Percentiles rank a stretch among this genome's conserved stretches.
Evolutionary conservation across 805 yeast species (phyloP).

Genomic region (Hanseniaspora nectarophila): DNA sequence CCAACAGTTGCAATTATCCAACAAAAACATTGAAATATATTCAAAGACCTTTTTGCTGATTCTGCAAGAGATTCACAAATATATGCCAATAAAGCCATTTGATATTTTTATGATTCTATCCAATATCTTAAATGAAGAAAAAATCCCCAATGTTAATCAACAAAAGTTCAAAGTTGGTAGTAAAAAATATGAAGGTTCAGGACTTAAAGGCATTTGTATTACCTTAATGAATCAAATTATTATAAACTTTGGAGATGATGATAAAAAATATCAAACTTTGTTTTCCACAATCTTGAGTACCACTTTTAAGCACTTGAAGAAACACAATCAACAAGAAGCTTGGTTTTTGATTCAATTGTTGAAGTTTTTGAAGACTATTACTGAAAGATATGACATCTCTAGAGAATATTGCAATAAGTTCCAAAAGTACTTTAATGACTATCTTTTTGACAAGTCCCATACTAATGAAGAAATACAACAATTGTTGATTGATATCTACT

Average conservation of each 20-base stretch:
- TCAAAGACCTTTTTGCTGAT: constrained; percentile 8
- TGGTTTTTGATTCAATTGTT: constrained; percentile 23
- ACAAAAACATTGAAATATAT: constrained; percentile 2
- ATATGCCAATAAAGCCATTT: constrained; percentile 21
- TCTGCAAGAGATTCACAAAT: constrained; percentile 5
- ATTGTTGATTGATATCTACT: constrained; percentile 2
- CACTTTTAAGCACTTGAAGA: constrained; percentile 27
- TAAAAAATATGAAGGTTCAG: constrained; percentile 19
- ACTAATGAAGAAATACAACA: not conserved
- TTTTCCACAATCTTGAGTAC: constrained; percentile 25
- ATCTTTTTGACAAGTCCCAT: not conserved
- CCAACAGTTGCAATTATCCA: not conserved
- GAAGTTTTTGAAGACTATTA: constrained; percentile 20
- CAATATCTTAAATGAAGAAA: constrained; percentile 25
- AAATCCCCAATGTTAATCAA: constrained; percentile 18
- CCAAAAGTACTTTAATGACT: constrained; percentile 11
- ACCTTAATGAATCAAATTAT: constrained; percentile 25
- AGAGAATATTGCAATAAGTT: constrained; percentile 14
- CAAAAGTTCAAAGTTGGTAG: constrained; percentile 22
- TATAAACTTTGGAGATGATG: constrained; percentile 27
- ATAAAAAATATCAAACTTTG: constrained; percentile 29
- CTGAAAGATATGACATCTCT: constrained; percentile 18
- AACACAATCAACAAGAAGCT: constrained; percentile 27
- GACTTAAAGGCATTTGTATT: constrained; percentile 25
- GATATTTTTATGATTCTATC: constrained; percentile 24